phyloP scores from a whole-genome alignment of 176 grass and related monocot genomes.

The Oryza nivara region DNA sequence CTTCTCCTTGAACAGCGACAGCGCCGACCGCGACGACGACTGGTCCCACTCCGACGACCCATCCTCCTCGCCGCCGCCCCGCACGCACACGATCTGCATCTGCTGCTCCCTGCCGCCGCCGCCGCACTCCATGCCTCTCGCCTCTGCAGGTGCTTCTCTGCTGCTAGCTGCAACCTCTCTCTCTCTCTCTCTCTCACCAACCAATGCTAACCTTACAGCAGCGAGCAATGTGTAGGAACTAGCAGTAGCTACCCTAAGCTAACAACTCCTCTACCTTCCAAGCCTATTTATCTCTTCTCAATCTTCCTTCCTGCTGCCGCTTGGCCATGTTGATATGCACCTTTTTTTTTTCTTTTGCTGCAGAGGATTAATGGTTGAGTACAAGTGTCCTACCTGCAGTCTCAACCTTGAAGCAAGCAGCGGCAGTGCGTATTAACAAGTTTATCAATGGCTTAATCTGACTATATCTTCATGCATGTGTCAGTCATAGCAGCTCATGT shows the following conservation, averaged over 20 bases:
- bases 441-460: neutral
- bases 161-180: neutral
- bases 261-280: neutral
- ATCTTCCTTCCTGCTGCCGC: neutral
- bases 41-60: constrained; percentile 26
- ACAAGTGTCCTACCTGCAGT: constrained; percentile 24
- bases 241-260: constrained; percentile 19
- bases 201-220: neutral
- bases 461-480: neutral
- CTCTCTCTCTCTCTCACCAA: constrained; percentile 27
- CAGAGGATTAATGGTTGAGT: constrained; percentile 33
- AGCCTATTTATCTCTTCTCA: constrained; percentile 44
- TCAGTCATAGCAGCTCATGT: neutral
- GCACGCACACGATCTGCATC: constrained; percentile 64
- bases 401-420: constrained; percentile 47
- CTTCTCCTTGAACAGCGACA: constrained; percentile 77
- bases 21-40: constrained; percentile 50
- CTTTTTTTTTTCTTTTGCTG: neutral
- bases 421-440: neutral
- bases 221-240: neutral
- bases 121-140: constrained; percentile 51
- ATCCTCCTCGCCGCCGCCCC: constrained; percentile 25
- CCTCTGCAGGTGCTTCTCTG: constrained; percentile 21
- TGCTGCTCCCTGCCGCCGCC: constrained; percentile 61
- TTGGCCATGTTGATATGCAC: neutral